Percentiles rank a stretch among this genome's conserved stretches.
These are phyloP conservation scores for Tetrastigma voinierianum DNA, from an alignment of 164 flowering plant species.

Conservation along the genomic window DNA sequence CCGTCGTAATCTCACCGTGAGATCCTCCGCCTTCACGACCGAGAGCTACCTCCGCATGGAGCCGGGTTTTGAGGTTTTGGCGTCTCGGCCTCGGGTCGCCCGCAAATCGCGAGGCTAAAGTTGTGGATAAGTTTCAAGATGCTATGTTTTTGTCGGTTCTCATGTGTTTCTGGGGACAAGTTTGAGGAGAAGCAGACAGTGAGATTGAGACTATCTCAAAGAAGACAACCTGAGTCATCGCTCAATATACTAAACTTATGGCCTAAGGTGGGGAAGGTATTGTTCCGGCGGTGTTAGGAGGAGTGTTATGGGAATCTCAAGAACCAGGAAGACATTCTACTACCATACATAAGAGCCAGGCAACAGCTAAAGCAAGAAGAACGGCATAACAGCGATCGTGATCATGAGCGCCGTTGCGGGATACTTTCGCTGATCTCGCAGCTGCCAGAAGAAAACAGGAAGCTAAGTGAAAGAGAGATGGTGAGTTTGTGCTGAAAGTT, in stretches of 20 bases:
- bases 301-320: not conserved
- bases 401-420: constrained; percentile 24
- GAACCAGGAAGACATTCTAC: too few relatives aligned
- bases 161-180: too few relatives aligned
- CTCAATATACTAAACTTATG: constrained; percentile 3
- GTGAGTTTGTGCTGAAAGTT: too few relatives aligned
- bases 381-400: too few relatives aligned
- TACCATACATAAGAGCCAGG: too few relatives aligned
- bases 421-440: constrained; percentile 21
- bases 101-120: too few relatives aligned
- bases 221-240: not conserved
- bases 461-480: constrained; percentile 14
- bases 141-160: not conserved
- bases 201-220: not conserved
- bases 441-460: constrained; percentile 20
- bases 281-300: not conserved
- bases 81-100: too few relatives aligned
- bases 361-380: too few relatives aligned
- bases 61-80: too few relatives aligned
- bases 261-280: constrained; percentile 6
- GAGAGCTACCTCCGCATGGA: too few relatives aligned
- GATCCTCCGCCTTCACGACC: too few relatives aligned
- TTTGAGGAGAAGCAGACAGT: not conserved
- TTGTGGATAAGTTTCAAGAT: not conserved
- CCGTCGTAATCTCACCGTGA: too few relatives aligned